Evolutionary conservation across 202 grass and related monocot species (phyloP).

Genomic region (Setaria italica): DNA sequence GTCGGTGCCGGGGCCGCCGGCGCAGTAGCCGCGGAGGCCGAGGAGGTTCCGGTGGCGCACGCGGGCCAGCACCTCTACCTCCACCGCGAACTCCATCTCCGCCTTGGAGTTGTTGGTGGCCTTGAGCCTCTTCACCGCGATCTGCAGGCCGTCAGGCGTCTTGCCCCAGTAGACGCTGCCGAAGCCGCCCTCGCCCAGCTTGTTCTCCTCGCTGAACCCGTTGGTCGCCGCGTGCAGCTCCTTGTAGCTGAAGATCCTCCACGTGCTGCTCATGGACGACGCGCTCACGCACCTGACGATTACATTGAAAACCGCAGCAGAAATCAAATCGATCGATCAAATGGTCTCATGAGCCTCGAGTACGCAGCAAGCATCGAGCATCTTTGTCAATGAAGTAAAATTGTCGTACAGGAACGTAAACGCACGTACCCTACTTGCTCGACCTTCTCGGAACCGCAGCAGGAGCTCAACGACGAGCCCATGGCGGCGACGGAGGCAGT

Average conservation of each 20-base stretch:
- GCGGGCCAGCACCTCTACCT: constrained; percentile 76
- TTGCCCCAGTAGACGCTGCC: constrained; percentile 76
- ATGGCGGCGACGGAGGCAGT: background rate
- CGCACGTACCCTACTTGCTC: constrained; percentile 48
- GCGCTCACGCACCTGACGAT: constrained; percentile 33
- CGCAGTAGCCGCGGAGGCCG: constrained; percentile 83
- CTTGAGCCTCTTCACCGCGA: constrained; percentile 89
- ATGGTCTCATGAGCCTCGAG: too few relatives aligned
- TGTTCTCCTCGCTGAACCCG: constrained; percentile 74
- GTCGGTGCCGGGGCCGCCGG: constrained; percentile 47
- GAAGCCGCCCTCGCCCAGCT: constrained; percentile 82
- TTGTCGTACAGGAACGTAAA: too few relatives aligned
- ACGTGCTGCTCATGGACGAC: constrained; percentile 45
- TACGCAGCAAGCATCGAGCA: too few relatives aligned
- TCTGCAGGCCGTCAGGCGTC: constrained; percentile 70
- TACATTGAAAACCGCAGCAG: too few relatives aligned
- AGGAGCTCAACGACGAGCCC: constrained; percentile 58
- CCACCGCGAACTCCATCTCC: constrained; percentile 87
- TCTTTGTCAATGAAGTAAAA: too few relatives aligned
- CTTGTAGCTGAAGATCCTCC: constrained; percentile 79
- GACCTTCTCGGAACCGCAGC: constrained; percentile 65
- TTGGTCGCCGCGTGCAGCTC: constrained; percentile 68
- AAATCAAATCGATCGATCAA: too few relatives aligned
- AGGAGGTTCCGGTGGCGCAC: constrained; percentile 86
- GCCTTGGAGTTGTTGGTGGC: constrained; percentile 82